Percentiles rank a stretch among this genome's conserved stretches.
Conservation (phyloP, 2,329 filamentous ascomycete genomes). For the Pseudocercospora ulei region DNA sequence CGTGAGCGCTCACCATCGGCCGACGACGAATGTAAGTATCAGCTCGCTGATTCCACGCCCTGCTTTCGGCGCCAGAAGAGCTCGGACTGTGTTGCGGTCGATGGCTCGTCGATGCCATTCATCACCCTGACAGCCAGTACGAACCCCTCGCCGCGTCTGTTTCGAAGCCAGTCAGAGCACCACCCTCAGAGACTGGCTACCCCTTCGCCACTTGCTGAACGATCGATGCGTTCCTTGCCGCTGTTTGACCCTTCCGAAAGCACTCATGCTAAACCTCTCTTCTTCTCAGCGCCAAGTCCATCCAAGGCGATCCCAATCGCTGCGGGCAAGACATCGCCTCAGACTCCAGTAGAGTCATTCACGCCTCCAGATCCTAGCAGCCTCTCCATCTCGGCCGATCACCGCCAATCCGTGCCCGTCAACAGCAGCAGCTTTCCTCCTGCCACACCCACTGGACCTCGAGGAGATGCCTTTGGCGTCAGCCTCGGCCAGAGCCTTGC, state of each 20-base stretch:
- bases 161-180: constrained; percentile 36
- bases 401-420: constrained; percentile 34
- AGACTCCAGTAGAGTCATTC: constrained; percentile 67
- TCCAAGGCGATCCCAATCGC: constrained; percentile 12
- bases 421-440: constrained; percentile 51
- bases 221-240: constrained; percentile 28
- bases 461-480: constrained; percentile 50
- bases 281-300: constrained; percentile 22
- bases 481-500: constrained; percentile 41
- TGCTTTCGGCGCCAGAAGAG: constrained; percentile 25
- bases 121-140: constrained; percentile 32
- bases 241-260: constrained; percentile 21
- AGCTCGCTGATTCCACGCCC: constrained; percentile 25
- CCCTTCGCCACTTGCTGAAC: constrained; percentile 37
- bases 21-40: constrained; percentile 36
- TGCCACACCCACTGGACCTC: constrained; percentile 68
- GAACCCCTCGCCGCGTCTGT: constrained; percentile 33
- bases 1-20: constrained; percentile 27
- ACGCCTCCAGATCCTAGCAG: constrained; percentile 70
- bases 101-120: constrained; percentile 30
- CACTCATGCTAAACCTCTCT: constrained; percentile 23
- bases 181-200: constrained; percentile 34
- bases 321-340: constrained; percentile 34
- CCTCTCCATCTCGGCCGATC: constrained; percentile 65
- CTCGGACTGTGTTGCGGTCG: constrained; percentile 17